phyloP scores from a whole-genome alignment of 2,329 filamentous ascomycete genomes.

The Remersonia thermophila region DNA sequence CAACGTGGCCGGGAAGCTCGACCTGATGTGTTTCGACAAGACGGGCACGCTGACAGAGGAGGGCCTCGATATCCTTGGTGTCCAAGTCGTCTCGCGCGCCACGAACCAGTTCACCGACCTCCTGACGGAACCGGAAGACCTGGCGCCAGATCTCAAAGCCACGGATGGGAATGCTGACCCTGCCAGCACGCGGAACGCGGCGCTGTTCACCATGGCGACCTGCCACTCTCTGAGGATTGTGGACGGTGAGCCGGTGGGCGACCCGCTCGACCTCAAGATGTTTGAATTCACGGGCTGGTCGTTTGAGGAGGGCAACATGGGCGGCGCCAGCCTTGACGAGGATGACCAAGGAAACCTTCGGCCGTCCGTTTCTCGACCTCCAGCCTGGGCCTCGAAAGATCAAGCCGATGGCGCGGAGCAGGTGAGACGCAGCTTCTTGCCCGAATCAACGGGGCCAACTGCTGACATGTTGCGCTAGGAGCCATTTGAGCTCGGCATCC shows the following conservation, averaged over 20 bases:
- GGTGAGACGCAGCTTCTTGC: slow-evolving; percentile 19
- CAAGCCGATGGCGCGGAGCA: slow-evolving; percentile 35
- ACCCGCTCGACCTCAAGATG: slow-evolving; percentile 95
- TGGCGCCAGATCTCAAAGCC: slow-evolving; percentile 31
- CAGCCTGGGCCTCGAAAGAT: slow-evolving; percentile 38
- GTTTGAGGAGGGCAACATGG: slow-evolving; percentile 76
- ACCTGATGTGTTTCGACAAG: slow-evolving; percentile 97
- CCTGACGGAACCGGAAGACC: slow-evolving; percentile 50
- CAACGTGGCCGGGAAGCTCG: slow-evolving; percentile 90
- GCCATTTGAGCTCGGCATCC: slow-evolving; percentile 73
- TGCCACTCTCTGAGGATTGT: slow-evolving; percentile 85
- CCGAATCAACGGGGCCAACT: background rate
- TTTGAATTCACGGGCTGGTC: slow-evolving; percentile 92
- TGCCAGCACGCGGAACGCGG: slow-evolving; percentile 37
- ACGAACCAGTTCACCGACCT: slow-evolving; percentile 60
- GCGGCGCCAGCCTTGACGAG: slow-evolving; percentile 49
- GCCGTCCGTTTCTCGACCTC: slow-evolving; percentile 81
- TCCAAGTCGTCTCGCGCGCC: slow-evolving; percentile 60
- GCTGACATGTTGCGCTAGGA: slow-evolving; percentile 22
- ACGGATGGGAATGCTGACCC: slow-evolving; percentile 18
- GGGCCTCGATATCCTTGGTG: slow-evolving; percentile 82
- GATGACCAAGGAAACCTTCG: slow-evolving; percentile 65
- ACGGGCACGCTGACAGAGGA: slow-evolving; percentile 97
- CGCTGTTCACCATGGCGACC: slow-evolving; percentile 90
- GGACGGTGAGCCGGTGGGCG: slow-evolving; percentile 79